These are phyloP conservation scores for Clonostachys rosea DNA, from an alignment of 2,329 filamentous ascomycete genomes.

Conservation along the genomic window DNA sequence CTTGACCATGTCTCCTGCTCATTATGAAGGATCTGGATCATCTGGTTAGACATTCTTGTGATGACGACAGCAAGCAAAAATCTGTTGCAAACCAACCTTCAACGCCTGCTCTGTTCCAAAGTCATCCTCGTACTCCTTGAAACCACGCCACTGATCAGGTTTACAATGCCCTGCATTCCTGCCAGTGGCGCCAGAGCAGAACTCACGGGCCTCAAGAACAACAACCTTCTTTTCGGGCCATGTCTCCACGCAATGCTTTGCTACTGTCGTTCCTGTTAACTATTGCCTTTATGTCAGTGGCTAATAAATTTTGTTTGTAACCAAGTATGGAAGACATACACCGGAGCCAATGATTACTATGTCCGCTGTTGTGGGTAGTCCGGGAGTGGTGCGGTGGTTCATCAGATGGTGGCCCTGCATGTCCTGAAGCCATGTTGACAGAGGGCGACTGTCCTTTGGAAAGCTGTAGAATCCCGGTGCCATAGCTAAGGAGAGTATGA, in stretches of 20 bases:
- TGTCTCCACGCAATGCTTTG: slow-evolving; percentile 4
- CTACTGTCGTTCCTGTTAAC: slow-evolving; percentile 5
- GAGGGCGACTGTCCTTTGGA: not conserved
- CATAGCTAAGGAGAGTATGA: too few relatives aligned
- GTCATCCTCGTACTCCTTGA: slow-evolving; percentile 1
- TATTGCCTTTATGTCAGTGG: not conserved
- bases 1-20: slow-evolving; percentile 6
- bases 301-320: too few relatives aligned
- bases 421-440: slow-evolving; percentile 4
- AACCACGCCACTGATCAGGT: slow-evolving; percentile 8
- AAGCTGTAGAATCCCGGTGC: too few relatives aligned
- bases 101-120: slow-evolving; percentile 6
- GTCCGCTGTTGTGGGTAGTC: slow-evolving; percentile 1
- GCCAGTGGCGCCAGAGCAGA: slow-evolving; percentile 5
- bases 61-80: not conserved
- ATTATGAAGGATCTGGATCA: slow-evolving; percentile 4
- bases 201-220: slow-evolving; percentile 6
- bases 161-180: slow-evolving; percentile 5
- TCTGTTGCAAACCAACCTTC: not conserved
- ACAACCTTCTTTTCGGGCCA: slow-evolving; percentile 4
- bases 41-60: too few relatives aligned
- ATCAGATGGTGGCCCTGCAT: slow-evolving; percentile 4
- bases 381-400: slow-evolving; percentile 3
- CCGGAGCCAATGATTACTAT: slow-evolving; percentile 6
- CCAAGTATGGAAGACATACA: not conserved